These are phyloP conservation scores for Artemisia tridentata DNA, from an alignment of 129 eudicot genomes.

Conservation along the genomic window DNA sequence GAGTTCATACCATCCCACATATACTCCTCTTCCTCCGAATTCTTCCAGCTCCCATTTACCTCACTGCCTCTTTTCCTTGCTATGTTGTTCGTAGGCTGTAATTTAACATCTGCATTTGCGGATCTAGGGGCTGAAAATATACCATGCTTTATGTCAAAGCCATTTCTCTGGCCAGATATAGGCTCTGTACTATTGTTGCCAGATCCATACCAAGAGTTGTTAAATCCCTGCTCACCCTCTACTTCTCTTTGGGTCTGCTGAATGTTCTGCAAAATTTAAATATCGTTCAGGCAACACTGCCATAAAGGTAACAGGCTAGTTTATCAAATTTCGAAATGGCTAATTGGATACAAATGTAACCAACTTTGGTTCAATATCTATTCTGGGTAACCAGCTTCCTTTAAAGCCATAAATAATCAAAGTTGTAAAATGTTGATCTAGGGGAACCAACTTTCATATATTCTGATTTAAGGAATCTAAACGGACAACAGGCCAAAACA, in stretches of 20 bases:
- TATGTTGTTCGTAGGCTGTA: conserved; percentile 31
- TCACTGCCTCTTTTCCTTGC: conserved; percentile 35
- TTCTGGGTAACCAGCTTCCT: too few relatives aligned
- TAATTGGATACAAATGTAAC: too few relatives aligned
- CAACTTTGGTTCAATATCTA: too few relatives aligned
- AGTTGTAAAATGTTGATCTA: too few relatives aligned
- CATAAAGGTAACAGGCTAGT: not conserved
- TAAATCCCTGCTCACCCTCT: conserved; percentile 42
- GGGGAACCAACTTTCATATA: too few relatives aligned
- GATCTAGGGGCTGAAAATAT: conserved; percentile 29
- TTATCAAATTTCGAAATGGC: not conserved
- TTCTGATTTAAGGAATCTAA: too few relatives aligned
- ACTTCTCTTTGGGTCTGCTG: conserved; percentile 43
- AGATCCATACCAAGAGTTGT: conserved; percentile 52
- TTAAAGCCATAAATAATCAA: too few relatives aligned
- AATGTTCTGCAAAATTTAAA: conserved; percentile 39
- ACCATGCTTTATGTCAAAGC: conserved; percentile 44
- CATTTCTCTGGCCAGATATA: conserved; percentile 49
- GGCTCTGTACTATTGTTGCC: conserved; percentile 40
- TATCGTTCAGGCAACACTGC: not conserved
- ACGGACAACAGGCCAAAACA: too few relatives aligned
- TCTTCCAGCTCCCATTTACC: conserved; percentile 62
- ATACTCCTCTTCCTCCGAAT: conserved; percentile 81
- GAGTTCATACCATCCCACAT: conserved; percentile 65
- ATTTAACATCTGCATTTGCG: conserved; percentile 30